A percentile compares a stretch with the other conserved stretches of the same genome.
phyloP scores from a whole-genome alignment of 2,329 filamentous ascomycete genomes.

The Ascochyta koolunga region DNA sequence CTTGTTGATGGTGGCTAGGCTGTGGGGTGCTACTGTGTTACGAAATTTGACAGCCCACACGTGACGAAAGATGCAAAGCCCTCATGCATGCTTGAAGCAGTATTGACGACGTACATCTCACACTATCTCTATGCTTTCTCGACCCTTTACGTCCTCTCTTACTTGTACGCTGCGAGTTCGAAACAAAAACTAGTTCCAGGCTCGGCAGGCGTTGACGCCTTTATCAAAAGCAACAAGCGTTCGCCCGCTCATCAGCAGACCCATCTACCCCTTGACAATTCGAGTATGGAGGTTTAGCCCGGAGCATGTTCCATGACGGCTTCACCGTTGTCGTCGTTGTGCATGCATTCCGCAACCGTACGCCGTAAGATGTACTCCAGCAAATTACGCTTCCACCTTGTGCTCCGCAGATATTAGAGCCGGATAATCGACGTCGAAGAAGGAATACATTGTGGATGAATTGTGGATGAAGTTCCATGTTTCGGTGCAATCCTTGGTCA shows the following conservation, averaged over 20 bases:
- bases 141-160: not conserved
- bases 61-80: not conserved
- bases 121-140: not conserved
- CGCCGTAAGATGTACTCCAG: not conserved
- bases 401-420: not conserved
- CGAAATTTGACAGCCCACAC: not conserved
- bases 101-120: not conserved
- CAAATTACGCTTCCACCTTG: not conserved
- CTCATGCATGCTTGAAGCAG: not conserved
- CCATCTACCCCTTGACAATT: not conserved
- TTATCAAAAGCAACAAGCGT: slow-evolving; percentile 7
- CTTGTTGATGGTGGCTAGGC: slow-evolving; percentile 1
- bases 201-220: slow-evolving; percentile 1
- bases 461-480: too few species aligned
- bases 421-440: not conserved
- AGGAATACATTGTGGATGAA: not conserved
- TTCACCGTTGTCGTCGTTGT: slow-evolving; percentile 6
- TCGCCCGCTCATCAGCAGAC: not conserved
- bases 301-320: not conserved
- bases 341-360: not conserved
- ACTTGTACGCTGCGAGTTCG: not conserved
- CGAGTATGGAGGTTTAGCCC: not conserved
- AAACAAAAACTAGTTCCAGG: slow-evolving; percentile 1
- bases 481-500: not conserved
- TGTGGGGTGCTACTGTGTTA: not conserved